Evolutionary conservation across 805 yeast species (phyloP).

Genomic region (Ogataea ganodermae): DNA sequence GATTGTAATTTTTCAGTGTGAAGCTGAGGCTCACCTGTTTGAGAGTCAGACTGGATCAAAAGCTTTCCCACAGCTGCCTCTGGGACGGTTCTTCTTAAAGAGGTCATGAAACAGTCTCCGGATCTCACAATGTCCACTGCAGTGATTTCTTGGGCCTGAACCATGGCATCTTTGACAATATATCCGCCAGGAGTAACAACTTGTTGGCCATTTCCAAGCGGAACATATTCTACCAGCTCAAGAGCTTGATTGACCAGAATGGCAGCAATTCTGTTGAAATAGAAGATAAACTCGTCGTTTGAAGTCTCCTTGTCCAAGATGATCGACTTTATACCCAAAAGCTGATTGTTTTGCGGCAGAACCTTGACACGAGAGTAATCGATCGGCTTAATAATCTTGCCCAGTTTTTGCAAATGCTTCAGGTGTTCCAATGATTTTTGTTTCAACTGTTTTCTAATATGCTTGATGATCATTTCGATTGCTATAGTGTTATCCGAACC

Average conservation of each 20-base stretch:
- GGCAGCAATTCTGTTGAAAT: conserved; percentile 80
- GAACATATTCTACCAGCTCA: conserved; percentile 50
- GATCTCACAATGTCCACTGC: conserved; percentile 85
- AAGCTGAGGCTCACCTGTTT: conserved; percentile 92
- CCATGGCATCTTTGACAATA: conserved; percentile 29
- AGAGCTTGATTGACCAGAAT: conserved; percentile 69
- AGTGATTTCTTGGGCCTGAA: conserved; percentile 50
- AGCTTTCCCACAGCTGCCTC: conserved; percentile 80
- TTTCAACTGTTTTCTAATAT: conserved; percentile 70
- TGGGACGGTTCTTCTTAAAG: conserved; percentile 75
- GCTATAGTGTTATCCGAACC: conserved; percentile 85
- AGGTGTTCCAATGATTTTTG: conserved; percentile 70
- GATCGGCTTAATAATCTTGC: conserved; percentile 40
- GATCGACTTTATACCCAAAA: conserved; percentile 69
- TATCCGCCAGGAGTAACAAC: conserved; percentile 45
- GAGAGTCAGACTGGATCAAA: conserved; percentile 81
- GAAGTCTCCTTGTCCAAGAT: conserved; percentile 55
- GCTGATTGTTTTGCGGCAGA: conserved; percentile 61
- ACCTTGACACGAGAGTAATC: conserved; percentile 37
- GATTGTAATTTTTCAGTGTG: conserved; percentile 78
- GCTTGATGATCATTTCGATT: conserved; percentile 74
- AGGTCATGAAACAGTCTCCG: conserved; percentile 88
- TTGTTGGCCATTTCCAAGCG: conserved; percentile 15
- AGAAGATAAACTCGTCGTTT: conserved; percentile 80
- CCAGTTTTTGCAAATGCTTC: conserved; percentile 59